Evolutionary conservation across 139 green algal genomes (phyloP), one percentile per base, ranked within the genome.

Genomic region (Trebouxia sp.): DNA sequence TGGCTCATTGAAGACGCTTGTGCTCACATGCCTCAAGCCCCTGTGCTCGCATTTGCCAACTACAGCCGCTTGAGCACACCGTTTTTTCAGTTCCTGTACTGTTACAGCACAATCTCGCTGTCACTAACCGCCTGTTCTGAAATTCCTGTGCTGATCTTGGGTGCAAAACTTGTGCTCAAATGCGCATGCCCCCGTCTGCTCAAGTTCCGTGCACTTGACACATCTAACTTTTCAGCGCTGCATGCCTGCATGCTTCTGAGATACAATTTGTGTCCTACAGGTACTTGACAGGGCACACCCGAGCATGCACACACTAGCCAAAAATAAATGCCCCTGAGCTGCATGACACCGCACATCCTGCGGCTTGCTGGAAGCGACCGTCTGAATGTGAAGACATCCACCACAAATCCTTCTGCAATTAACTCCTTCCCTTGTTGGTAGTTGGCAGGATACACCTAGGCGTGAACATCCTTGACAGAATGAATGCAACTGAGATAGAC

Each of bases 381-480:
- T 15, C 15, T 15, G 48, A 26, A 26, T 26, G 14, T n/a, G n/a
- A 12, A 26, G 48, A 15, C 48, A 15, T 15, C 14, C 48, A 56
- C 14, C 48, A 12, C 12, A 26, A 28, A 22, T 22, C 2, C 26
- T 1, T 22, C 50, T 2, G 26, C 3, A 17, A 58, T 9, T 6
- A 22, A 58, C 50, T 58, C 50, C 50, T 58, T 17, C 4, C 20
- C 1, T 28, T 1, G 17, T 47, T 66, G 72, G 72, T 79, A 14
- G 72, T 79, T 39, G 72, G 72, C n/a, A 17, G 72, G 32, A 47
- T 79, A 0, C 47, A 65, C 20, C 10, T 65, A 5, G 72, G 72
- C 1, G 32, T 45, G 32, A 47, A 79, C n/a, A 62, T 79, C 1
- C n/a, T 79, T 30, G 28, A 53, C 30, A 55, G 47, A 4, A 28